These are phyloP conservation scores for Ganoderma multipileum DNA, from an alignment of 1,284 basidiomycete genomes.

Conservation along the genomic window DNA sequence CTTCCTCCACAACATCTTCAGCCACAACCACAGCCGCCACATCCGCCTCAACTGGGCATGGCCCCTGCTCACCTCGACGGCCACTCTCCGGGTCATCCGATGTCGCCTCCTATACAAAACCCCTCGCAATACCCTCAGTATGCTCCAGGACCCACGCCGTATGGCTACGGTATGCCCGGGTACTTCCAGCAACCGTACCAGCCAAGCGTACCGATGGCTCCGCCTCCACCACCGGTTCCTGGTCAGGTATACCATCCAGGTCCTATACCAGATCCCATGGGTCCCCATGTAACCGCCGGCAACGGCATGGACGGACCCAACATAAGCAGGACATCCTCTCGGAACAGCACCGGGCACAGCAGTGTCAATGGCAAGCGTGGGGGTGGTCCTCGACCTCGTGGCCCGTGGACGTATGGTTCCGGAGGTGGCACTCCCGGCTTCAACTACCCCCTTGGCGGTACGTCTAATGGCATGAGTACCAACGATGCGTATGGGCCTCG, in stretches of 20 bases:
- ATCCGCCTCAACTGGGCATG: slow-evolving; percentile 38
- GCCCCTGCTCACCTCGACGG: slow-evolving; percentile 19
- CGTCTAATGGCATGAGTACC: slow-evolving; percentile 53
- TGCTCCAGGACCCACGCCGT: slow-evolving; percentile 43
- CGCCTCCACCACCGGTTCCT: slow-evolving; percentile 37
- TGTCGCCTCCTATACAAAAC: slow-evolving; percentile 34
- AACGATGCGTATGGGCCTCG: slow-evolving; percentile 66
- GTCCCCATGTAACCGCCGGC: slow-evolving; percentile 10
- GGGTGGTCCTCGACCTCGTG: slow-evolving; percentile 51
- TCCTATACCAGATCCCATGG: slow-evolving; percentile 12
- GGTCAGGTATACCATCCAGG: slow-evolving; percentile 35
- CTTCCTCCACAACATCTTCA: slow-evolving; percentile 42
- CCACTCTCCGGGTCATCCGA: slow-evolving; percentile 25
- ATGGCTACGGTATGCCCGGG: slow-evolving; percentile 53
- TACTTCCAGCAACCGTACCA: slow-evolving; percentile 50
- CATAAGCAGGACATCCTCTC: slow-evolving; percentile 43
- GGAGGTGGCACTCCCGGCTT: slow-evolving; percentile 56
- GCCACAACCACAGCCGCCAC: slow-evolving; percentile 41
- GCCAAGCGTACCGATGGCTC: slow-evolving; percentile 45
- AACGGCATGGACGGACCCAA: slow-evolving; percentile 34
- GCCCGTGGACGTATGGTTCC: slow-evolving; percentile 74
- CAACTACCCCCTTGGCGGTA: slow-evolving; percentile 48
- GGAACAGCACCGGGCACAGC: slow-evolving; percentile 40
- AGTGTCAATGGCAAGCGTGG: slow-evolving; percentile 42
- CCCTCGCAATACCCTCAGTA: slow-evolving; percentile 47